Evolutionary conservation across 2,329 filamentous ascomycete genomes (phyloP).

Genomic region (Coleophoma eucalyptorum): DNA sequence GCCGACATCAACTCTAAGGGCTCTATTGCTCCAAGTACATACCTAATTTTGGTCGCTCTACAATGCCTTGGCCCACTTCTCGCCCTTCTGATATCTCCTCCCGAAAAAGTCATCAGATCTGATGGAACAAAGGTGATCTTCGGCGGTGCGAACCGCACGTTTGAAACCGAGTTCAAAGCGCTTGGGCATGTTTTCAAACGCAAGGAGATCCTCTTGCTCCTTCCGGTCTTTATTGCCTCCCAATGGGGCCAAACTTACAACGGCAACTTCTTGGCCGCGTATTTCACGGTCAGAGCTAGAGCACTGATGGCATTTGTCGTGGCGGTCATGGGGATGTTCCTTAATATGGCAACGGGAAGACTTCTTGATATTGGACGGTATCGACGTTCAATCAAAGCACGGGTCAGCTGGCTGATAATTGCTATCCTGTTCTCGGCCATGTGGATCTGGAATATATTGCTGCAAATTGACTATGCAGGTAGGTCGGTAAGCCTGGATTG

Average conservation of each 20-base stretch:
- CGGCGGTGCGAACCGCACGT: conserved; percentile 44
- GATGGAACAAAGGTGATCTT: conserved; percentile 42
- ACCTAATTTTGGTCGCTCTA: conserved; percentile 41
- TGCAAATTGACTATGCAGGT: conserved; percentile 38
- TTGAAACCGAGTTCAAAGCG: conserved; percentile 53
- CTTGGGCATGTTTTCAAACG: conserved; percentile 55
- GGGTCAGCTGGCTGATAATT: conserved; percentile 55
- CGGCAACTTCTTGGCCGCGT: conserved; percentile 50
- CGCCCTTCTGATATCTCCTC: conserved; percentile 37
- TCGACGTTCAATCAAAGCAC: conserved; percentile 24
- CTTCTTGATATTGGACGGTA: conserved; percentile 4
- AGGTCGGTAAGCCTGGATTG: conserved; percentile 52
- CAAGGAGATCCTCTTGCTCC: conserved; percentile 54
- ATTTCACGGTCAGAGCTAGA: conserved; percentile 65
- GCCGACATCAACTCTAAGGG: conserved; percentile 30
- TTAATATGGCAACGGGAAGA: conserved; percentile 57
- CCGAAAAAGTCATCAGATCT: conserved; percentile 37
- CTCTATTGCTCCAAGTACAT: conserved; percentile 34
- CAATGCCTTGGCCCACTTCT: conserved; percentile 39
- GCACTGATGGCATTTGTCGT: conserved; percentile 67
- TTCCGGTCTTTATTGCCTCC: conserved; percentile 64
- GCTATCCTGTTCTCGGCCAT: conserved; percentile 53
- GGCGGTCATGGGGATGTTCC: conserved; percentile 59
- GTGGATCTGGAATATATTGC: conserved; percentile 43
- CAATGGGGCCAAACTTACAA: conserved; percentile 50